Evolutionary conservation across 140 eudicot genomes (phyloP).

Genomic region (Ambrosia hybrid): DNA sequence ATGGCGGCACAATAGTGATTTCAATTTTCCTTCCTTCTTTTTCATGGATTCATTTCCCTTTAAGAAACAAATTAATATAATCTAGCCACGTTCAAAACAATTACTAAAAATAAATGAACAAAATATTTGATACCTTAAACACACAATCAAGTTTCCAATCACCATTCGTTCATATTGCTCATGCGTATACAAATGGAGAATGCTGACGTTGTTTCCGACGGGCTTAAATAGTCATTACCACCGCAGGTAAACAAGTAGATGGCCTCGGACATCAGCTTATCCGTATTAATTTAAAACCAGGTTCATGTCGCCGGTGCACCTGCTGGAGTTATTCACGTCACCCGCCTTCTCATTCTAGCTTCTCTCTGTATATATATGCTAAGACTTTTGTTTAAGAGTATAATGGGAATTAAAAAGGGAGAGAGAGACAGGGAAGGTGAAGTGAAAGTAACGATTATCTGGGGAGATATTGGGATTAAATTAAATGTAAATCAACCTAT

Average conservation of each 20-base stretch:
- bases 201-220: constrained; percentile 18
- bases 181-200: constrained; percentile 30
- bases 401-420: no score
- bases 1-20: constrained; percentile 15
- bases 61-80: neutral
- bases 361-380: no score
- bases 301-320: no score
- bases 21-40: constrained; percentile 40
- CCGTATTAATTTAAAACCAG: neutral
- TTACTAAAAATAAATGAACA: neutral
- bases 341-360: no score
- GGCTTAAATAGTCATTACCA: constrained; percentile 45
- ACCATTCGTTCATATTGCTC: constrained; percentile 38
- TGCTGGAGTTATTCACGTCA: no score
- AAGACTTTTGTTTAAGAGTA: no score
- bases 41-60: constrained; percentile 25
- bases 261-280: constrained; percentile 30
- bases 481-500: no score
- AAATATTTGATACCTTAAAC: constrained; percentile 27
- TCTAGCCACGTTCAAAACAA: no score
- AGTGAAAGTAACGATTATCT: no score
- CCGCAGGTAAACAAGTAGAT: constrained; percentile 56
- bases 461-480: no score
- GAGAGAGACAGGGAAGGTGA: no score
- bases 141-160: constrained; percentile 44